Evolutionary conservation across 1,284 basidiomycete genomes (phyloP).

Genomic region (Papiliotrema terrestris): DNA sequence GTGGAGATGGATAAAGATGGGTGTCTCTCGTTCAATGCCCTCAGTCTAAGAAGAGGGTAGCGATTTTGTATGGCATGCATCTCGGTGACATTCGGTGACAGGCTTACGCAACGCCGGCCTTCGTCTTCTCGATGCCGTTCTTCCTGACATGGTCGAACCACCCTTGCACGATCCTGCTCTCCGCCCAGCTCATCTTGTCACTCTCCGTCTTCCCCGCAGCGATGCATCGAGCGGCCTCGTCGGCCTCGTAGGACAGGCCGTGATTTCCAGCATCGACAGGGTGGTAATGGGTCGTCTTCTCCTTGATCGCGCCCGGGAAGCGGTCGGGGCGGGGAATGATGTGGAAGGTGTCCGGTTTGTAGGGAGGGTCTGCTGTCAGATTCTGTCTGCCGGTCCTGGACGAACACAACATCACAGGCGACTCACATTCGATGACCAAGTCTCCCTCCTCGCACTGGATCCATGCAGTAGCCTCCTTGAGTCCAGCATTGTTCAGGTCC

Average conservation of each 20-base stretch:
- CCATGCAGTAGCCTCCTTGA: conserved; percentile 23
- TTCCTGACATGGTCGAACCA: conserved; percentile 6
- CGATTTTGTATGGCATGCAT: no score
- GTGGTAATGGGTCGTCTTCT: conserved; percentile 8
- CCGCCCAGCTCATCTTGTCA: conserved; percentile 63
- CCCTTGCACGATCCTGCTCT: conserved; percentile 50
- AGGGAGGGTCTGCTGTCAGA: conserved; percentile 6
- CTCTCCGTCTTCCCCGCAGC: conserved; percentile 68
- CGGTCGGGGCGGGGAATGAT: conserved; percentile 9
- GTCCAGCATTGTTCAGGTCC: conserved; percentile 27
- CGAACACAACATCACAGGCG: background rate
- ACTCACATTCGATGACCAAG: conserved; percentile 39
- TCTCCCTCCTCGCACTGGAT: conserved; percentile 41
- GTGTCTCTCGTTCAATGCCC: no score
- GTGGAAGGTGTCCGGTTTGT: conserved; percentile 18
- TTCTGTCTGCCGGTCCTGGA: background rate
- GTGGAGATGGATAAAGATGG: no score
- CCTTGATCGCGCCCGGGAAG: conserved; percentile 4
- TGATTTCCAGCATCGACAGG: conserved; percentile 9
- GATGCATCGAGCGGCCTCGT: conserved; percentile 70
- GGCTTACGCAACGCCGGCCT: no score
- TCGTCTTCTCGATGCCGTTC: background rate
- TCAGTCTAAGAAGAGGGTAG: no score
- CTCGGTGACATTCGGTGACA: no score
- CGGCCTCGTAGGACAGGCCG: conserved; percentile 22